Conservation (phyloP, 2,329 filamentous ascomycete genomes). For the Stagonosporopsis vannaccii region DNA sequence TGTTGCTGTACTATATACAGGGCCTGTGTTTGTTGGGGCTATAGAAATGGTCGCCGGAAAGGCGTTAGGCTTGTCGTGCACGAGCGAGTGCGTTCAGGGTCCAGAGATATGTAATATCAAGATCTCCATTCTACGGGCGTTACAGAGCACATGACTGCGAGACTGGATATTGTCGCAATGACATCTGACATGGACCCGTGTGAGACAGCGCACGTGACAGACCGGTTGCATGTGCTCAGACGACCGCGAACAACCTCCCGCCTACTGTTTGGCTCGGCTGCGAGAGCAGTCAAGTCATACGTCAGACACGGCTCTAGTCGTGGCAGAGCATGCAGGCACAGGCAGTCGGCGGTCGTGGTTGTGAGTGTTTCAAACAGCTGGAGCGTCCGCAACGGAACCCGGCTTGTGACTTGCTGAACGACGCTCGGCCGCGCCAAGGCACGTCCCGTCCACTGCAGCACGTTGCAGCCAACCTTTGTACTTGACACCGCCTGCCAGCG, state of each 20-base stretch:
- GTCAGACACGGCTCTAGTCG: constrained; percentile 20
- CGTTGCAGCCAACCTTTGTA: constrained; percentile 25
- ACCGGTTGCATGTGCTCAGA: constrained; percentile 1
- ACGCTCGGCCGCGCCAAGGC: constrained; percentile 20
- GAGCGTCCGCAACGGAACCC: constrained; percentile 19
- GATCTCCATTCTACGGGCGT: constrained; percentile 35
- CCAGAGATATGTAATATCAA: constrained; percentile 12
- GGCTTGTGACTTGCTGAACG: constrained; percentile 28
- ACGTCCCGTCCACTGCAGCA: constrained; percentile 20
- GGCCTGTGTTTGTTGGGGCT: constrained; percentile 26
- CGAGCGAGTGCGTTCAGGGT: constrained; percentile 14
- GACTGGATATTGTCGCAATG: not conserved
- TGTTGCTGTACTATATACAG: constrained; percentile 40
- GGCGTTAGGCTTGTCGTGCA: constrained; percentile 28
- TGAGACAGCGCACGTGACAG: constrained; percentile 10
- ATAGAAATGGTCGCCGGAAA: constrained; percentile 23
- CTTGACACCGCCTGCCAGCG: constrained; percentile 35
- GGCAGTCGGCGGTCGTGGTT: constrained; percentile 27
- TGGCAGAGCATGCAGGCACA: constrained; percentile 12
- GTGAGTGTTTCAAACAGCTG: constrained; percentile 28
- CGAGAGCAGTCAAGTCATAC: constrained; percentile 14
- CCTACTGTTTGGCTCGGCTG: not conserved
- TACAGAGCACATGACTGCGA: not conserved
- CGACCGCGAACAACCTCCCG: not conserved
- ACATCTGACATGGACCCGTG: not conserved